Conservation (phyloP, 2,329 filamentous ascomycete genomes). For the Penicillium sp. region DNA sequence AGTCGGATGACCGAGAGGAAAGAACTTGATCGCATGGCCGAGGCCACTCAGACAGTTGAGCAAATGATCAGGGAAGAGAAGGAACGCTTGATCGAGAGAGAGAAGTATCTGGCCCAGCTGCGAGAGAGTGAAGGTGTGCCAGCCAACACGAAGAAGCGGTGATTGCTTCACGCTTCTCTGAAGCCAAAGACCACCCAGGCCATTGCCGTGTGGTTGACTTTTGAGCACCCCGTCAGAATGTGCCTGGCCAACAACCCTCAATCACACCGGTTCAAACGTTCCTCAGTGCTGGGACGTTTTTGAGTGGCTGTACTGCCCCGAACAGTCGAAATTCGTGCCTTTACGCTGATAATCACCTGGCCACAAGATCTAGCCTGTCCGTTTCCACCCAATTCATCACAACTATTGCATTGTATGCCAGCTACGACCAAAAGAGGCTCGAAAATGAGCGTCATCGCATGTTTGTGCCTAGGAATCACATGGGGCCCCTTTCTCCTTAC, state of each 20-base stretch:
- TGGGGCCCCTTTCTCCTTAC: background rate
- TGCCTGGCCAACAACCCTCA: background rate
- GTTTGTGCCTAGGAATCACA: background rate
- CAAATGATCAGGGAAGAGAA: constrained; percentile 66
- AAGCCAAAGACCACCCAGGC: background rate
- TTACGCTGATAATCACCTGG: background rate
- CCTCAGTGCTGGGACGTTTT: background rate
- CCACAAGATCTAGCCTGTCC: background rate
- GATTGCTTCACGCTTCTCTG: constrained; percentile 12
- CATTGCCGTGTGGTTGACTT: background rate
- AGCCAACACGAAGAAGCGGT: constrained; percentile 45
- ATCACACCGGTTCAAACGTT: background rate
- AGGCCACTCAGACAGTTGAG: constrained; percentile 60
- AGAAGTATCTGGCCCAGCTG: constrained; percentile 58
- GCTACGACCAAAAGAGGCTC: background rate
- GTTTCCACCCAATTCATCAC: background rate
- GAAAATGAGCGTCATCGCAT: background rate
- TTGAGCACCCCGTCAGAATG: background rate
- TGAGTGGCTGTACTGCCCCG: background rate
- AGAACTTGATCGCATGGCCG: constrained; percentile 63
- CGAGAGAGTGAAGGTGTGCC: constrained; percentile 47
- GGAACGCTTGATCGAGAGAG: constrained; percentile 59
- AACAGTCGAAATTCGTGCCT: background rate
- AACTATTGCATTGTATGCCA: background rate
- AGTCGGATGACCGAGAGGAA: constrained; percentile 69